Percentiles rank a stretch among this genome's conserved stretches.
These are phyloP conservation scores for Sporothrix humicola DNA, from an alignment of 2,329 filamentous ascomycete genomes.

Conservation along the genomic window DNA sequence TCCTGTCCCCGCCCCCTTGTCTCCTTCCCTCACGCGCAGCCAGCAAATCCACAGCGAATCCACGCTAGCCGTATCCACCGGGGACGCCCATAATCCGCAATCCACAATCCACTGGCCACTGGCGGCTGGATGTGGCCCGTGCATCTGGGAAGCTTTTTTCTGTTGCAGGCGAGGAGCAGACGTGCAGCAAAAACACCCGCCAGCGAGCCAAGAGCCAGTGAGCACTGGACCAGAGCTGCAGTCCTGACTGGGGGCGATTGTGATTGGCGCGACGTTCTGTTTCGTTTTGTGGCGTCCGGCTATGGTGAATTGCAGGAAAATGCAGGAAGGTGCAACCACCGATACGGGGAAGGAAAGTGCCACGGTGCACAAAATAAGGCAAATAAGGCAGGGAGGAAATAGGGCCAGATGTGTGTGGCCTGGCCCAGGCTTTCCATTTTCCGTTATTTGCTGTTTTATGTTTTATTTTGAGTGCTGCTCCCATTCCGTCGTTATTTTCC, in stretches of 20 bases:
- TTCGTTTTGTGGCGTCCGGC: constrained; percentile 31
- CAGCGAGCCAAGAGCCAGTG: neutral
- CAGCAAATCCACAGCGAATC: constrained; percentile 30
- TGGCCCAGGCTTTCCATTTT: neutral
- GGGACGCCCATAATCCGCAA: constrained; percentile 13
- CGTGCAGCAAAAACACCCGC: neutral
- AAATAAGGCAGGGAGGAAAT: too few species aligned
- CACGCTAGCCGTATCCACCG: constrained; percentile 28
- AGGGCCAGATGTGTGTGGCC: neutral
- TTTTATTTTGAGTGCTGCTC: neutral
- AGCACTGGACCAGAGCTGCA: neutral
- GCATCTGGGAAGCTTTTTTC: constrained; percentile 2
- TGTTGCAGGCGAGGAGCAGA: neutral
- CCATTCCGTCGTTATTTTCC: neutral
- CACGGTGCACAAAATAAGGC: constrained; percentile 9
- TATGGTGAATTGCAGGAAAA: constrained; percentile 4
- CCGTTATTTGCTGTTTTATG: neutral
- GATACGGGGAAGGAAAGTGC: constrained; percentile 1
- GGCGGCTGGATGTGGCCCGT: constrained; percentile 32
- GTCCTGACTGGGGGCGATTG: constrained; percentile 18
- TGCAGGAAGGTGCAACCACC: neutral
- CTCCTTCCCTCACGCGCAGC: constrained; percentile 1
- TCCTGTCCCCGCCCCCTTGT: constrained; percentile 9
- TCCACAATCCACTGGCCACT: constrained; percentile 3
- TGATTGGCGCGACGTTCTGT: constrained; percentile 31